phyloP scores from a whole-genome alignment of 129 eudicot genomes.

The Artemisia annua region DNA sequence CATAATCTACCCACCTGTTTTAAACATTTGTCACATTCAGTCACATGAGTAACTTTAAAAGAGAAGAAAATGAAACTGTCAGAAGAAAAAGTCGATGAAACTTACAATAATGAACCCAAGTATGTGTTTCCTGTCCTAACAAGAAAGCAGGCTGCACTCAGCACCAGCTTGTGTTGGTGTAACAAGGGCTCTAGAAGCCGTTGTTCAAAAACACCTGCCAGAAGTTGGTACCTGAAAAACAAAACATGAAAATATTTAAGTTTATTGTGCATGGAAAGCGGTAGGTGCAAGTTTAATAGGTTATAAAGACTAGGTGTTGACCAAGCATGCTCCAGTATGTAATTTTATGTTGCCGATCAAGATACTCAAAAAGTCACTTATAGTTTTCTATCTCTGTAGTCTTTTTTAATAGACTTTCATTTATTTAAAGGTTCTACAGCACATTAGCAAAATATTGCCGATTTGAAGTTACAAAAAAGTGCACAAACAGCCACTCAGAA shows the following conservation, averaged over 20 bases:
- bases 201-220: constrained; percentile 90
- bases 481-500: background rate
- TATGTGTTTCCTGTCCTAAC: constrained; percentile 93
- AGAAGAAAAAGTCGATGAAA: background rate
- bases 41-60: background rate
- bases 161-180: constrained; percentile 69
- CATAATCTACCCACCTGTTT: constrained; percentile 97
- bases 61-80: background rate
- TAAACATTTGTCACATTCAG: background rate
- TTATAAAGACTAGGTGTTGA: background rate
- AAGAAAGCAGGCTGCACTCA: constrained; percentile 84
- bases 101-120: constrained; percentile 93
- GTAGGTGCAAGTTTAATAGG: background rate
- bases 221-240: constrained; percentile 67
- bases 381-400: background rate
- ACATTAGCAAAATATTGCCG: background rate
- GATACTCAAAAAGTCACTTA: background rate
- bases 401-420: background rate
- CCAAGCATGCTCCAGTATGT: background rate
- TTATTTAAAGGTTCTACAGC: background rate
- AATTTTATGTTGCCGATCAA: too few species aligned
- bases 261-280: background rate
- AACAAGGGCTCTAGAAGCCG: constrained; percentile 73
- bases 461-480: background rate
- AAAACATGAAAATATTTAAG: background rate